Conservation (phyloP, 208 protist genomes). For the Leishmania major region DNA sequence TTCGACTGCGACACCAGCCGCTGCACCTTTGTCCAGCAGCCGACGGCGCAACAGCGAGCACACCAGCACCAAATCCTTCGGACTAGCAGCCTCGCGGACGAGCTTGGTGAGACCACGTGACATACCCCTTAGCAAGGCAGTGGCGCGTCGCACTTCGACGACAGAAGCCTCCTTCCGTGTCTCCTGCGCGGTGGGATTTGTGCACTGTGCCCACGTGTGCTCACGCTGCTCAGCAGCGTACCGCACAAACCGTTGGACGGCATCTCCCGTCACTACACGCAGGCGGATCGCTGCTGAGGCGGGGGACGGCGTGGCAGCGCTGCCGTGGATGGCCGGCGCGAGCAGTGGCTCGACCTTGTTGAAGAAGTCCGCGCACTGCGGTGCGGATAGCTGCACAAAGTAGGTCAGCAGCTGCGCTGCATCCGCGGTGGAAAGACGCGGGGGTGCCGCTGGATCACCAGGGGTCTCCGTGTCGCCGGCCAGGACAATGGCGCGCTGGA, state of each 20-base stretch:
- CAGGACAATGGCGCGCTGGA: constrained; percentile 17
- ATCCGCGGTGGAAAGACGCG: constrained; percentile 12
- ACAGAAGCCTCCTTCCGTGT: background rate
- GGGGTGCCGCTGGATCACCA: background rate
- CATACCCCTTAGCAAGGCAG: background rate
- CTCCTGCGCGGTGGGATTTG: background rate
- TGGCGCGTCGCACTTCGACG: background rate
- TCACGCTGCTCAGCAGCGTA: background rate
- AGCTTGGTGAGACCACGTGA: constrained; percentile 2
- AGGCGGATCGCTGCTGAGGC: constrained; percentile 5
- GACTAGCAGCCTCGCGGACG: constrained; percentile 1
- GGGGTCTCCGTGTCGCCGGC: background rate
- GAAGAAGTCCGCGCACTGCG: constrained; percentile 22
- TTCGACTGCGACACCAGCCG: background rate
- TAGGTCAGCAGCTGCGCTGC: constrained; percentile 18
- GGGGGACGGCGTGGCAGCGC: background rate
- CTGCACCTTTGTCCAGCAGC: background rate
- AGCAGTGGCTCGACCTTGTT: constrained; percentile 20
- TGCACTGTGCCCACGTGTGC: background rate
- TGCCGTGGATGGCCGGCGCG: background rate
- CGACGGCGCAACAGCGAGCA: constrained; percentile 21
- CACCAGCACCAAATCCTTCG: constrained; percentile 25
- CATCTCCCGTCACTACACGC: constrained; percentile 4
- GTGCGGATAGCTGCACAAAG: constrained; percentile 30
- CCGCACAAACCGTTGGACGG: constrained; percentile 7